phyloP scores from a whole-genome alignment of 495 filamentous ascomycete genomes.

The Xylaria longipes region DNA sequence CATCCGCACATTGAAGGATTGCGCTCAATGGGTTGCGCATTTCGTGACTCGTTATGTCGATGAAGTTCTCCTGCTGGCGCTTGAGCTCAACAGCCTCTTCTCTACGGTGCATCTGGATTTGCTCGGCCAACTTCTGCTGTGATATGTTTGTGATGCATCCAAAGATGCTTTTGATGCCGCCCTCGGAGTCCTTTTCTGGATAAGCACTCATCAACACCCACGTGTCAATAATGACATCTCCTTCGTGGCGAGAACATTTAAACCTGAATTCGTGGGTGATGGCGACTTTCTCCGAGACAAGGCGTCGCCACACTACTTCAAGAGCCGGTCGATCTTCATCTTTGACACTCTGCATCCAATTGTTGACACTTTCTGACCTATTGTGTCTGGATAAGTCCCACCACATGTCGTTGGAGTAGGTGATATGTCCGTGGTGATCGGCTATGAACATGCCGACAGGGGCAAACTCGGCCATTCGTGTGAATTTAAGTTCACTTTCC shows the following conservation, averaged over 20 bases:
- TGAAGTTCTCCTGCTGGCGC: conserved; percentile 80
- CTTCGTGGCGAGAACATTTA: conserved; percentile 64
- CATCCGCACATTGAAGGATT: conserved; percentile 81
- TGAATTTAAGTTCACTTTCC: conserved; percentile 75
- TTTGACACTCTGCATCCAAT: conserved; percentile 71
- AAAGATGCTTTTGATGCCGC: conserved; percentile 70
- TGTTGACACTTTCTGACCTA: conserved; percentile 55
- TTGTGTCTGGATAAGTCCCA: conserved; percentile 68
- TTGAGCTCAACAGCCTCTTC: conserved; percentile 71
- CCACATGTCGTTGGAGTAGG: conserved; percentile 78
- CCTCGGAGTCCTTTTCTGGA: conserved; percentile 64
- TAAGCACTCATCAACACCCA: conserved; percentile 77
- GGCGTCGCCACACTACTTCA: conserved; percentile 60
- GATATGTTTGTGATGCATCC: conserved; percentile 66
- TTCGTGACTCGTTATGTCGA: conserved; percentile 88
- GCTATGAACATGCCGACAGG: conserved; percentile 78
- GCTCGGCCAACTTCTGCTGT: conserved; percentile 68
- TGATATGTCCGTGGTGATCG: conserved; percentile 64
- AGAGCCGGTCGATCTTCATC: conserved; percentile 64
- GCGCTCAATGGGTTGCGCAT: conserved; percentile 85
- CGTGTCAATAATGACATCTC: conserved; percentile 66
- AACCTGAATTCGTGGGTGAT: conserved; percentile 73
- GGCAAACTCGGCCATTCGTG: conserved; percentile 74
- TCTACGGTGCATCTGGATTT: conserved; percentile 65
- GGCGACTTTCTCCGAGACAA: conserved; percentile 61